Conservation (phyloP, 2,329 filamentous ascomycete genomes). For the Xylaria sp. region DNA sequence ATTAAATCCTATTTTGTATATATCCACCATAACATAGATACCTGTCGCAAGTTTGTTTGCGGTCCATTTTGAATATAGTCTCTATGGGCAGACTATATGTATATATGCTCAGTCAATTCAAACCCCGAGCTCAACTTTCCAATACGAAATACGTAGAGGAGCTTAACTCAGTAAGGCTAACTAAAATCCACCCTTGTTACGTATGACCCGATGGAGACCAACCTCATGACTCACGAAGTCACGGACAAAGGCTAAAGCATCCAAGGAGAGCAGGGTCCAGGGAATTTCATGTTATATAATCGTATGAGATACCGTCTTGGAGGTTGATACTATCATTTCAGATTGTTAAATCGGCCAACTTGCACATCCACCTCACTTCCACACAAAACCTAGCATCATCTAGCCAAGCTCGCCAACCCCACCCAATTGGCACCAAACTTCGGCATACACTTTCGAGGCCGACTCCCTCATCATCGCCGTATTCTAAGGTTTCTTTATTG, state of each 20-base stretch:
- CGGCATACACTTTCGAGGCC: neutral
- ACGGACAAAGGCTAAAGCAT: too few relatives aligned
- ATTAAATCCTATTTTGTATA: constrained; percentile 17
- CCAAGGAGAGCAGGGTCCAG: neutral
- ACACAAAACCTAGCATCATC: too few relatives aligned
- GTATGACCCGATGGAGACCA: neutral
- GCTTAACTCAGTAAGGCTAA: constrained; percentile 8
- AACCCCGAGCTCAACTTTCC: neutral
- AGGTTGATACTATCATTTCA: too few relatives aligned
- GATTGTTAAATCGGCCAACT: too few relatives aligned
- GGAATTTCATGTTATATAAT: neutral
- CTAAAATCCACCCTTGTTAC: neutral
- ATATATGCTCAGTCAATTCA: neutral
- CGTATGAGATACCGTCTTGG: neutral
- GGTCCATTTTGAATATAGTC: neutral
- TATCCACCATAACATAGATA: constrained; percentile 15
- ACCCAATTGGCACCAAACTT: neutral
- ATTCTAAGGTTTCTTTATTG: neutral
- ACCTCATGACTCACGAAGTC: neutral
- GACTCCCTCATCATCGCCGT: neutral
- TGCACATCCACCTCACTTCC: too few relatives aligned
- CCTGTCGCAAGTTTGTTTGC: neutral
- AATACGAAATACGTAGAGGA: constrained; percentile 3
- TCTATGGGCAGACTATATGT: neutral
- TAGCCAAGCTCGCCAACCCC: constrained; percentile 1